A percentile compares a stretch with the other conserved stretches of the same genome.
phyloP scores from a whole-genome alignment of 768 basidiomycete genomes.

The Auricularia auricula-judae region DNA sequence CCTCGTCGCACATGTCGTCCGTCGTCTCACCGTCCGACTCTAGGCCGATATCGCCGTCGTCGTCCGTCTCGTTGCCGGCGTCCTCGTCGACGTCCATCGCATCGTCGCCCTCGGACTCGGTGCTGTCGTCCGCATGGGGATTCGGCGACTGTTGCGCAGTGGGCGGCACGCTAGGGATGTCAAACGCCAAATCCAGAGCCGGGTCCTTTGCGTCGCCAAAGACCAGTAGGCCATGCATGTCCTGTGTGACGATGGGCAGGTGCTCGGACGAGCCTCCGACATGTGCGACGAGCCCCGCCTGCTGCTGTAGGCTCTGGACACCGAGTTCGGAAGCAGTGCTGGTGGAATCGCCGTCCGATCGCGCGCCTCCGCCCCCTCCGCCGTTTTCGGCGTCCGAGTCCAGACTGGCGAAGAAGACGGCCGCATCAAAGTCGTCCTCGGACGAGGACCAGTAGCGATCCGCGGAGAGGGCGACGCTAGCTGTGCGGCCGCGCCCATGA shows the following conservation, averaged over 20 bases:
- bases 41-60: conserved; percentile 16
- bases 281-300: neutral
- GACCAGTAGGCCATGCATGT: conserved; percentile 66
- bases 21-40: conserved; percentile 57
- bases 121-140: conserved; percentile 35
- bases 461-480: neutral
- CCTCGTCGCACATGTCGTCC: conserved; percentile 75
- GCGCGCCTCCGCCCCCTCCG: conserved; percentile 24
- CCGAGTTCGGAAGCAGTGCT: conserved; percentile 25
- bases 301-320: neutral
- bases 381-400: conserved; percentile 33
- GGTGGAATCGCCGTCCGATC: conserved; percentile 9
- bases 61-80: conserved; percentile 17
- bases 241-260: conserved; percentile 43
- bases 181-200: conserved; percentile 62
- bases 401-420: conserved; percentile 73
- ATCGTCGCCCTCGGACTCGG: conserved; percentile 35
- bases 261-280: neutral
- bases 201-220: conserved; percentile 58
- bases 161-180: conserved; percentile 22
- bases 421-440: conserved; percentile 72
- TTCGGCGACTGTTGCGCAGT: conserved; percentile 30
- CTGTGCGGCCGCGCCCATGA: conserved; percentile 17
- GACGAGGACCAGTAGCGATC: conserved; percentile 56
- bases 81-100: conserved; percentile 37